Evolutionary conservation across 257 asterid genomes (phyloP), one percentile per base, ranked within the genome.

Genomic region (Schizonepeta tenuifolia): DNA sequence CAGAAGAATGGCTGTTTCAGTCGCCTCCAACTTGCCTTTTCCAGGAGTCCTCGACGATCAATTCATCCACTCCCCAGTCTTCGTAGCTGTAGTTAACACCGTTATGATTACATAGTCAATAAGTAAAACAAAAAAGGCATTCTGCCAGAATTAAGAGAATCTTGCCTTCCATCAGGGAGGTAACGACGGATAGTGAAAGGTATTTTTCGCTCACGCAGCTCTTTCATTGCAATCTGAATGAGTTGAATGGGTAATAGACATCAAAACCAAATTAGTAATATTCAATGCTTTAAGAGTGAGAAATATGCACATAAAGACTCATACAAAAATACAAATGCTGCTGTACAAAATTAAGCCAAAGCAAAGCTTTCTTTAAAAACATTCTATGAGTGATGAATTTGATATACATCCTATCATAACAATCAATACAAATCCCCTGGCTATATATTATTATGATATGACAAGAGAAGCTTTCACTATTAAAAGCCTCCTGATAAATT

Each of bases 111-210:
- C 18, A 51, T 58, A 14, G 47, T 50, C 6, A 69, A 46, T 55
- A 63, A 78, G 47, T 7, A n/a, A 55, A 53, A 18, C 26, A 47
- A 9, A 35, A 35, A 71, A 50, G 6, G 35, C 43, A 4, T 41
- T 31, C 35, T n/a, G 1, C 0, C 9, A 12, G 21, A 44, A 43
- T 14, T 8, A 2, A 38, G 50, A 51, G 56, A 40, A 9, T 65
- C 81, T 73, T 74, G 82, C 98, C 98, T 92, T 80, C 96, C 98
- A 81, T 92, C 98, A 8, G 96, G 96, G 44, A 92, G 89, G 81
- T 86, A 92, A 6, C 96, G 93, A 15, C 98, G 98, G 71, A 90
- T 92, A 57, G 96, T 90, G 85, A 92, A 90, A 46, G 96, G 96
- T 67, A 92, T 90, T 79, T 92, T 92, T 65, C 94, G 82, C 83